A percentile compares a stretch with the other conserved stretches of the same genome.
Evolutionary conservation across 2,329 filamentous ascomycete genomes (phyloP).

Genomic region (Coniochaeta sp.): DNA sequence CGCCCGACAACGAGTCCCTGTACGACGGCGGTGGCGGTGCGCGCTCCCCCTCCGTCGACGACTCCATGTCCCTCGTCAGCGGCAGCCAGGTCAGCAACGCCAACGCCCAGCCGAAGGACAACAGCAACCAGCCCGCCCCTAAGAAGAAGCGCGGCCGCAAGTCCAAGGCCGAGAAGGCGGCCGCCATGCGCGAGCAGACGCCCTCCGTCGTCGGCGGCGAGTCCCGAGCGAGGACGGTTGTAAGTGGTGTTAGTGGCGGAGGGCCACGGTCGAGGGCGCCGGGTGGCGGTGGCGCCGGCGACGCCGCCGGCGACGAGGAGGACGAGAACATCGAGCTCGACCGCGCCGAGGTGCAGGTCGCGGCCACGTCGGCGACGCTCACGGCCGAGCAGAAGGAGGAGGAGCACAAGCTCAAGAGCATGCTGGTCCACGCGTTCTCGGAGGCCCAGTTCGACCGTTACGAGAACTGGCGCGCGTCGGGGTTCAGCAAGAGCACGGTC

Average conservation of each 20-base stretch:
- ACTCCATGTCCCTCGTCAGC: constrained; percentile 52
- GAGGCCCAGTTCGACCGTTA: constrained; percentile 62
- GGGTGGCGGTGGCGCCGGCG: constrained; percentile 42
- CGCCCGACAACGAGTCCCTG: constrained; percentile 51
- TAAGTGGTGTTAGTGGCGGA: constrained; percentile 31
- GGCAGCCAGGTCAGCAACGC: constrained; percentile 28
- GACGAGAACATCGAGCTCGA: constrained; percentile 45
- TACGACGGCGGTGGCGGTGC: constrained; percentile 30
- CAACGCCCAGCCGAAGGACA: not conserved
- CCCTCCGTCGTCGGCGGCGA: constrained; percentile 34
- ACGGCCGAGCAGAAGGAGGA: constrained; percentile 63
- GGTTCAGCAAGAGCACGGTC: constrained; percentile 61
- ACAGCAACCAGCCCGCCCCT: constrained; percentile 2
- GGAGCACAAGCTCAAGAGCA: constrained; percentile 54
- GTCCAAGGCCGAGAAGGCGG: constrained; percentile 46
- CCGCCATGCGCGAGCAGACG: constrained; percentile 31
- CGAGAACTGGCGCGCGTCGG: constrained; percentile 62
- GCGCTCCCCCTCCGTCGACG: constrained; percentile 62
- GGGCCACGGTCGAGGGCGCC: constrained; percentile 20
- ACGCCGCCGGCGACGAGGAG: constrained; percentile 39
- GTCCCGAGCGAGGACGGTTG: constrained; percentile 33
- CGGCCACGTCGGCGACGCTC: constrained; percentile 42
- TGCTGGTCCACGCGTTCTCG: constrained; percentile 60
- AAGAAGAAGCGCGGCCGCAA: constrained; percentile 59
- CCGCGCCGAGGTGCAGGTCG: constrained; percentile 24